Conservation (phyloP, 1,139 yeast genomes). For the Kurtzmaniella quercitrusa region DNA sequence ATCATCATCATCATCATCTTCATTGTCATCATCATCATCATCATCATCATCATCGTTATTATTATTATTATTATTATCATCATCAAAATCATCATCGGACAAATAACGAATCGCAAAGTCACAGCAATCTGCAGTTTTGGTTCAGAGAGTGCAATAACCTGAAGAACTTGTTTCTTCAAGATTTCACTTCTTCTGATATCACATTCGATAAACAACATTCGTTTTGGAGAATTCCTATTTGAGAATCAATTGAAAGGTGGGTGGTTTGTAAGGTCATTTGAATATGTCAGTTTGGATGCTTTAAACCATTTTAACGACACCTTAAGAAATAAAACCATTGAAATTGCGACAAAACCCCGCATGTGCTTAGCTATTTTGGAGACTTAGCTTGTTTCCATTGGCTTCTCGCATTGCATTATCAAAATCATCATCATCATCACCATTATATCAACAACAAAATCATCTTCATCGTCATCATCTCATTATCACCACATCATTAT, state of each 20-base stretch:
- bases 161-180: background rate
- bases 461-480: background rate
- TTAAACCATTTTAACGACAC: too few relatives aligned
- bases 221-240: background rate
- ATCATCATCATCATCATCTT: background rate
- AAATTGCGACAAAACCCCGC: too few relatives aligned
- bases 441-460: background rate
- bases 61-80: background rate
- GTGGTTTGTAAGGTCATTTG: too few relatives aligned
- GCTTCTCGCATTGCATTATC: too few relatives aligned
- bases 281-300: too few relatives aligned
- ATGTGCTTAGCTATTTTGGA: too few relatives aligned
- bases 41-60: background rate
- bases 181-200: background rate
- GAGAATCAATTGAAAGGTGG: background rate
- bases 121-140: background rate
- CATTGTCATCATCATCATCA: background rate
- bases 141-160: background rate
- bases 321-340: too few relatives aligned
- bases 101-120: background rate
- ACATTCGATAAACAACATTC: background rate
- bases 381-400: too few relatives aligned
- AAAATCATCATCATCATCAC: background rate
- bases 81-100: background rate
- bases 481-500: too few relatives aligned